A percentile compares a stretch with the other conserved stretches of the same genome.
These are phyloP conservation scores for Chaetomium fimeti DNA, from an alignment of 495 filamentous ascomycete species.

Conservation along the genomic window DNA sequence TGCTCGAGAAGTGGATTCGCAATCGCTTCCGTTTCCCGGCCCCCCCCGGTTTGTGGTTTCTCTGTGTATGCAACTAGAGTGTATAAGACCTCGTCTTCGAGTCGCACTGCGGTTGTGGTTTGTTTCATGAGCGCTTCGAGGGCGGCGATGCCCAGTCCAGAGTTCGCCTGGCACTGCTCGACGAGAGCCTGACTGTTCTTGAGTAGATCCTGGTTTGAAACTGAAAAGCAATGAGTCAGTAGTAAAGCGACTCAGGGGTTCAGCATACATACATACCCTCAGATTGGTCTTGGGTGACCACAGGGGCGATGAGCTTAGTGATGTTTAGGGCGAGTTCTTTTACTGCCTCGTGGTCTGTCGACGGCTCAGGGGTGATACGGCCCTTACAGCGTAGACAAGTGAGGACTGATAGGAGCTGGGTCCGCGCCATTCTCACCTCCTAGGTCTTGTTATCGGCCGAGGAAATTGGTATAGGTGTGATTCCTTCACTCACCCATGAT, in stretches of 20 bases:
- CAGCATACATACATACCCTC: slow-evolving; percentile 12
- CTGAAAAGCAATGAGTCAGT: background rate
- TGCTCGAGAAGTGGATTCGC: slow-evolving; percentile 47
- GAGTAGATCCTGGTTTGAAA: slow-evolving; percentile 12
- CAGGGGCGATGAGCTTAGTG: slow-evolving; percentile 11
- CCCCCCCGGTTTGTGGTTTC: slow-evolving; percentile 55
- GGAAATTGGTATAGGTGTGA: background rate
- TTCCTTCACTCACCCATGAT: background rate
- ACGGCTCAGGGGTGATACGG: background rate
- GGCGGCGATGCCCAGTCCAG: slow-evolving; percentile 15
- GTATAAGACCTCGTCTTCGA: slow-evolving; percentile 29
- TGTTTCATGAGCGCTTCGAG: slow-evolving; percentile 21
- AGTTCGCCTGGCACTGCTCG: slow-evolving; percentile 10
- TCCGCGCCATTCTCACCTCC: background rate
- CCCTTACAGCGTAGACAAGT: slow-evolving; percentile 17
- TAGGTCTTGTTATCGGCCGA: background rate
- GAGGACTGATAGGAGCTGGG: slow-evolving; percentile 20
- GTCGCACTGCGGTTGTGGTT: background rate
- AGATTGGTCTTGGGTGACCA: background rate
- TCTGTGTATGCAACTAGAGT: slow-evolving; percentile 50
- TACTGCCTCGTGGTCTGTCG: background rate
- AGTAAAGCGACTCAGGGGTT: background rate
- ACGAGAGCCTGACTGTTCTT: background rate
- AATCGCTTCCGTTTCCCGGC: slow-evolving; percentile 29
- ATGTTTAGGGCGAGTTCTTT: slow-evolving; percentile 15